Percentiles rank a stretch among this genome's conserved stretches.
Evolutionary conservation across 1,284 basidiomycete species (phyloP).

Genomic region (Ceratobasidium sp.): DNA sequence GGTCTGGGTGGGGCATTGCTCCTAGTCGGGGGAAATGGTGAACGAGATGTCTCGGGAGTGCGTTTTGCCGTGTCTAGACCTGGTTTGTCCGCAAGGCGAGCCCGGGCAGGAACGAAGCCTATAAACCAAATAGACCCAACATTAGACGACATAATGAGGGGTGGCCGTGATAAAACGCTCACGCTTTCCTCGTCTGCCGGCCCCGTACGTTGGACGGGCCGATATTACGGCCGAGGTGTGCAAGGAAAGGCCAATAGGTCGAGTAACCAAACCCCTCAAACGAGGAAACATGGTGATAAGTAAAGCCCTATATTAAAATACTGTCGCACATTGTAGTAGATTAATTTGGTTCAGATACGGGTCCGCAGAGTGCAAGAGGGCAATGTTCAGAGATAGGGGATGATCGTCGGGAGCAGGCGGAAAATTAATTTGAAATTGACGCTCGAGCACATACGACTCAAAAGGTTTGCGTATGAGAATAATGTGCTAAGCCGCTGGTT

Average conservation of each 20-base stretch:
- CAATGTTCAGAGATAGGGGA: background rate
- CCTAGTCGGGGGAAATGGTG: background rate
- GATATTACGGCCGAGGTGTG: conserved; percentile 9
- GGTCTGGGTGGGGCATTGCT: background rate
- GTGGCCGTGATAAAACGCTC: background rate
- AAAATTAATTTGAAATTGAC: conserved; percentile 16
- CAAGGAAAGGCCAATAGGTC: background rate
- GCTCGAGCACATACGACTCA: background rate
- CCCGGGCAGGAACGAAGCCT: conserved; percentile 30
- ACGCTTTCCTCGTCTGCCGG: conserved; percentile 7
- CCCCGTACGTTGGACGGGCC: conserved; percentile 22
- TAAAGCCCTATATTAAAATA: background rate
- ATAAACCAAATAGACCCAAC: background rate
- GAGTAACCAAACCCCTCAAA: background rate
- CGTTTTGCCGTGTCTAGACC: background rate
- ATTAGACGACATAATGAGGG: background rate
- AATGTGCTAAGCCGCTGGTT: no score
- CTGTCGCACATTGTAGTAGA: background rate
- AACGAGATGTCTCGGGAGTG: background rate
- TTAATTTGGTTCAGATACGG: background rate
- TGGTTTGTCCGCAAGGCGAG: conserved; percentile 27
- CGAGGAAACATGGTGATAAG: background rate
- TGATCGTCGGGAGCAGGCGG: background rate
- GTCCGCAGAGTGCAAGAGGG: background rate
- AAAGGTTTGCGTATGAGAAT: background rate